phyloP scores from a whole-genome alignment of 177 flowering plant species.

The Telopea speciosissima region DNA sequence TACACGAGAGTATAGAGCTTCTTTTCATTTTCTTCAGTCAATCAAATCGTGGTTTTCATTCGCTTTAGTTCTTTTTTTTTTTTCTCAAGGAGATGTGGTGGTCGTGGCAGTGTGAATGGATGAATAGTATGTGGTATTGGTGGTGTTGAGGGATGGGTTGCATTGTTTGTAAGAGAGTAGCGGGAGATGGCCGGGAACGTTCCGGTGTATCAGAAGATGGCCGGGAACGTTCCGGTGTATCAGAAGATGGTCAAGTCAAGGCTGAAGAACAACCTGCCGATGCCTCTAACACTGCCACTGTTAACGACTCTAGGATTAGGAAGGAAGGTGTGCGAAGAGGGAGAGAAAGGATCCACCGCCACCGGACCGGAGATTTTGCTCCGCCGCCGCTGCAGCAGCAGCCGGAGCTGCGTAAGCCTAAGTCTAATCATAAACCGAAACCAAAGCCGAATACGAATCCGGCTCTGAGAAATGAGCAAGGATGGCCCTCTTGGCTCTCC shows the following conservation, averaged over 20 bases:
- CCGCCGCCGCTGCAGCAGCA: not conserved
- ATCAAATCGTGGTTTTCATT: no score
- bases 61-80: no score
- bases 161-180: constrained; percentile 31
- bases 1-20: no score
- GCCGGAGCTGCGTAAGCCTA: constrained; percentile 13
- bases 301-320: constrained; percentile 19
- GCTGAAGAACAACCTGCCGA: constrained; percentile 11
- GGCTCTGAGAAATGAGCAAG: constrained; percentile 19
- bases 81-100: not conserved
- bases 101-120: not conserved
- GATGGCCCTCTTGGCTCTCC: constrained; percentile 74
- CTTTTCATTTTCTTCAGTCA: no score
- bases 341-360: constrained; percentile 9
- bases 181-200: constrained; percentile 13
- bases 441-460: constrained; percentile 7
- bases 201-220: constrained; percentile 10
- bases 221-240: constrained; percentile 11
- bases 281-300: not conserved
- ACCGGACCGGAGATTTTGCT: constrained; percentile 18
- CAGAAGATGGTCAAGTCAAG: constrained; percentile 19
- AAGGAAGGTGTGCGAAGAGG: constrained; percentile 15
- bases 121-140: not conserved
- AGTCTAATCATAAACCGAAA: not conserved
- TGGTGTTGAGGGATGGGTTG: constrained; percentile 53